These are phyloP conservation scores for Erythrobasidium yunnanense DNA, from an alignment of 768 basidiomycete species.

Conservation along the genomic window DNA sequence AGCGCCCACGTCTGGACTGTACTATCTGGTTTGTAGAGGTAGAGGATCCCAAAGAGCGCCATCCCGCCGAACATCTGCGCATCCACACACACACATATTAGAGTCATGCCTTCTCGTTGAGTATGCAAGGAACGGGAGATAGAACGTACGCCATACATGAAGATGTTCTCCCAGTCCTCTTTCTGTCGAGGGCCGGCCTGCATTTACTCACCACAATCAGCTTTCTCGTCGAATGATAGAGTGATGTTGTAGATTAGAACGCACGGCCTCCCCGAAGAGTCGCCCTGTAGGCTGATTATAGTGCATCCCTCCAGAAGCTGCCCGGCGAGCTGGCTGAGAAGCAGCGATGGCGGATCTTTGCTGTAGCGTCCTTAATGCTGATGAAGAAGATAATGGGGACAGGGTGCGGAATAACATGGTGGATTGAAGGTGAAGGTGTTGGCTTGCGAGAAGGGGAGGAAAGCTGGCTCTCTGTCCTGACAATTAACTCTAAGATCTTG, in stretches of 20 bases:
- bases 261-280: conserved; percentile 14
- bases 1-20: conserved; percentile 25
- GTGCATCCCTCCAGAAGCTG: conserved; percentile 3
- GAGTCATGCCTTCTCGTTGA: no score
- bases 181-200: conserved; percentile 20
- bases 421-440: no score
- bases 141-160: not conserved
- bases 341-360: no score
- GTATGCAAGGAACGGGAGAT: no score
- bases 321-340: not conserved
- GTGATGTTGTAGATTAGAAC: not conserved
- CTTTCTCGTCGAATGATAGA: not conserved
- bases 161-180: conserved; percentile 22
- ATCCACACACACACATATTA: no score
- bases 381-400: no score
- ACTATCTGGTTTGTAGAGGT: conserved; percentile 25
- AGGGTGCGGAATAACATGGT: no score
- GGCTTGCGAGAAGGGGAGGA: no score
- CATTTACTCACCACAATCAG: not conserved
- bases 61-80: conserved; percentile 25
- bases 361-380: no score
- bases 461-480: no score
- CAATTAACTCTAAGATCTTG: no score
- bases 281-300: conserved; percentile 18
- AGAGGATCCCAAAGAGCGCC: conserved; percentile 22